These are phyloP conservation scores for Beauveria brongniartii DNA, from an alignment of 2,329 filamentous ascomycete species.

Conservation along the genomic window DNA sequence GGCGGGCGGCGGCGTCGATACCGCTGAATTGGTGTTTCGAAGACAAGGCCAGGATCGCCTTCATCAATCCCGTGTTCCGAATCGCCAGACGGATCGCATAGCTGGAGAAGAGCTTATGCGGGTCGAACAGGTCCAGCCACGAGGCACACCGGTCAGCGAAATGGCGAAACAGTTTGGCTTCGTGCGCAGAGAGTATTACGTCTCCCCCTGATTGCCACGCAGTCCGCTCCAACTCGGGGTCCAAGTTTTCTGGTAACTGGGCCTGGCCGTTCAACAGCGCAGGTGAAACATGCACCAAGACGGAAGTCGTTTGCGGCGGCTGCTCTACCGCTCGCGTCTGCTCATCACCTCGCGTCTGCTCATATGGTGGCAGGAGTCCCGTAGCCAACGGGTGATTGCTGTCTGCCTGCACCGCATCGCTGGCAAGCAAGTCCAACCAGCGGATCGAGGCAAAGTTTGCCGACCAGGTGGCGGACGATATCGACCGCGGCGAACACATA, in stretches of 20 bases:
- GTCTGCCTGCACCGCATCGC: conserved; percentile 19
- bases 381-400: conserved; percentile 21
- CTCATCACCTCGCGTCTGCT: background rate
- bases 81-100: conserved; percentile 13
- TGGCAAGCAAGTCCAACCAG: conserved; percentile 17
- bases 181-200: conserved; percentile 18
- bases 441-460: conserved; percentile 18
- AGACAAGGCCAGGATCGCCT: conserved; percentile 45
- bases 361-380: background rate
- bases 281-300: conserved; percentile 5
- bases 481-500: conserved; percentile 6
- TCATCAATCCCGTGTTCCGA: conserved; percentile 45
- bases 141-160: conserved; percentile 19
- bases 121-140: conserved; percentile 14
- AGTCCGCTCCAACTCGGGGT: conserved; percentile 17
- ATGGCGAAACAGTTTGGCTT: conserved; percentile 21
- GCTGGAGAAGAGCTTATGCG: conserved; percentile 11
- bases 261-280: conserved; percentile 9
- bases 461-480: conserved; percentile 20
- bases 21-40: conserved; percentile 32
- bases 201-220: conserved; percentile 20
- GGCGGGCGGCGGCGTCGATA: background rate
- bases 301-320: background rate
- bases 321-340: background rate
- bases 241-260: background rate